Evolutionary conservation across 176 grass and related monocot species (phyloP), one percentile per base, ranked within the genome.

Genomic region (Tillandsia fasciculata): DNA sequence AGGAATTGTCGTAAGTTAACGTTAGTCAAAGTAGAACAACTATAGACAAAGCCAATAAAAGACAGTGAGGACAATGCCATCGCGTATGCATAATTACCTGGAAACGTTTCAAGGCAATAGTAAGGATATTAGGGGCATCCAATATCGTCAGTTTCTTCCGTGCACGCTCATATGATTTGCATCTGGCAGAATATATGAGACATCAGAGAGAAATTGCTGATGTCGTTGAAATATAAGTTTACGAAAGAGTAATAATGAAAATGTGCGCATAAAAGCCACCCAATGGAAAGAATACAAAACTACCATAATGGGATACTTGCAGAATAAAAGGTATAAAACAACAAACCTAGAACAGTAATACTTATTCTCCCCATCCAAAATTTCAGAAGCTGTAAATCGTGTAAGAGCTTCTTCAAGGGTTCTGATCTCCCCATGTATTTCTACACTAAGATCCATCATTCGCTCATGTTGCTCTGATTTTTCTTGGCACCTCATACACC

Each of bases 391-490:
- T 61, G 66, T 77, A 49, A 77, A 77, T 69, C 50, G 51, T 63
- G 1, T 14, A 13, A 77, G 75, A 61, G 75, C 75, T 28, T 69
- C 75, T 69, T 77, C 75, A 61, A 77, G 75, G 15, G 65, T 77
- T 69, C 66, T 51, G 56, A 77, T 24, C 48, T 69, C n/a, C 47
- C 75, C 75, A 49, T 69, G 52, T 63, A 77, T 77, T 69, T 77
- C 75, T 48, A 77, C 65, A 15, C 29, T 77, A 58, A 77, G 74
- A 77, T 77, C 74, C 74, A 77, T 77, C 74, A 77, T 69, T 18
- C 65, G 28, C 53, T 77, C 74, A 77, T 67, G 28, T 27, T 12
- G 8, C 65, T 77, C 74, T 48, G 74, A 77, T 77, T n/a, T 77
- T 52, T n/a, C 47, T 11, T 14, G 17, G 52, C 74, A 77, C 65